phyloP scores from a whole-genome alignment of 768 basidiomycete species.

The Russula brevipes region DNA sequence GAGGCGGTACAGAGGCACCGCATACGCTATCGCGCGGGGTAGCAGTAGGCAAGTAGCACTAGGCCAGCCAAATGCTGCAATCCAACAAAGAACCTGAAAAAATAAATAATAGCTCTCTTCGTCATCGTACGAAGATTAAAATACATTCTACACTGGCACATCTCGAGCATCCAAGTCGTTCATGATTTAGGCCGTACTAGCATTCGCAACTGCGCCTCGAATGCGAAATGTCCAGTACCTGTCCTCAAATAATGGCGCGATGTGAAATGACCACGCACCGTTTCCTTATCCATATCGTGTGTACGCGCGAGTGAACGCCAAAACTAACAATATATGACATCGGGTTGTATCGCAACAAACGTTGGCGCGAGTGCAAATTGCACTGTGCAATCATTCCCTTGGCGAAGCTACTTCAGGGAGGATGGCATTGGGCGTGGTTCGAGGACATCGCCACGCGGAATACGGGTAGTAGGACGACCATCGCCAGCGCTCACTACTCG shows the following conservation, averaged over 20 bases:
- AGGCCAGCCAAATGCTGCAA: too few relatives aligned
- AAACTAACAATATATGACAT: constrained; percentile 39
- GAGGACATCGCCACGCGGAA: constrained; percentile 8
- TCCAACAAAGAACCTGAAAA: neutral
- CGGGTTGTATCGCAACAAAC: neutral
- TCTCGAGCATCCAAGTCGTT: neutral
- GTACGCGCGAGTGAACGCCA: constrained; percentile 67
- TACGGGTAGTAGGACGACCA: neutral
- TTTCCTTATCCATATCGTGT: constrained; percentile 67
- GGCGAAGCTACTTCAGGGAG: constrained; percentile 50
- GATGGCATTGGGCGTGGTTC: neutral
- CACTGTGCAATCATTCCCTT: constrained; percentile 65
- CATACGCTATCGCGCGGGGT: too few relatives aligned
- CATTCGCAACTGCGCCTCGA: constrained; percentile 38
- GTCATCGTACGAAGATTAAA: neutral
- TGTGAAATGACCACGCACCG: constrained; percentile 44
- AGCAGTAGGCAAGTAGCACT: too few relatives aligned
- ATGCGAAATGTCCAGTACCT: constrained; percentile 81
- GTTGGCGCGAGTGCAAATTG: constrained; percentile 55
- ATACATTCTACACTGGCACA: neutral
- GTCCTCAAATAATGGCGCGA: neutral
- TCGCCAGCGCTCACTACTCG: neutral
- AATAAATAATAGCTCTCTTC: neutral
- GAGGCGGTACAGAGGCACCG: constrained; percentile 1
- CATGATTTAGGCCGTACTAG: neutral